Evolutionary conservation across 2,329 filamentous ascomycete genomes (phyloP).

Genomic region (Cercospora sp.): DNA sequence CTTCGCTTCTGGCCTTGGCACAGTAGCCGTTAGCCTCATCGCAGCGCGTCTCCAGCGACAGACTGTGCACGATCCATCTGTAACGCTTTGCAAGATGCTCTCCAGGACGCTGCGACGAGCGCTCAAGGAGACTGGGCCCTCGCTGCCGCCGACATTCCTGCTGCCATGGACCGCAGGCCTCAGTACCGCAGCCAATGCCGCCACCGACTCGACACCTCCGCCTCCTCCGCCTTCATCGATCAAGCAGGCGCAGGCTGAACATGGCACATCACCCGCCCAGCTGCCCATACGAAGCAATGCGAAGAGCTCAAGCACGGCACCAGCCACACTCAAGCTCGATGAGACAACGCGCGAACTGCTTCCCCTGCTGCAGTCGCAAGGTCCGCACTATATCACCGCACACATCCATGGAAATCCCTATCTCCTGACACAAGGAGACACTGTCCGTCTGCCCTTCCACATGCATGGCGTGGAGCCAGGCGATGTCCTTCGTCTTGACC

Average conservation of each 20-base stretch:
- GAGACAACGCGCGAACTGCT: constrained; percentile 63
- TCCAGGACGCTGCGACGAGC: constrained; percentile 62
- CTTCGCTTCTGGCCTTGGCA: neutral
- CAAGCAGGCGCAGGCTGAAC: neutral
- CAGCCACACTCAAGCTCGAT: constrained; percentile 47
- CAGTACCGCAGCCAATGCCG: constrained; percentile 39
- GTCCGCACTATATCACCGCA: constrained; percentile 73
- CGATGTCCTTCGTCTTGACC: constrained; percentile 83
- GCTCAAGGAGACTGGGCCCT: constrained; percentile 59
- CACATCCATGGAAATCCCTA: constrained; percentile 80
- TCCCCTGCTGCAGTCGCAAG: constrained; percentile 70
- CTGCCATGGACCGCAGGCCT: constrained; percentile 51
- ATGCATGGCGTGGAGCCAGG: constrained; percentile 62
- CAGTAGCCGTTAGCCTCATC: neutral
- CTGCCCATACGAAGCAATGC: neutral
- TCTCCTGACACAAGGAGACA: constrained; percentile 65
- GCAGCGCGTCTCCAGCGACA: neutral
- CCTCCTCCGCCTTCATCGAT: constrained; percentile 1
- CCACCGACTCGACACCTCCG: neutral
- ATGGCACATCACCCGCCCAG: neutral
- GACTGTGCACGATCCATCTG: neutral
- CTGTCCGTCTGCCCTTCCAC: constrained; percentile 51
- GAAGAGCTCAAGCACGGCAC: neutral
- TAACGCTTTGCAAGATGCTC: constrained; percentile 37
- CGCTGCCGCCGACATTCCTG: constrained; percentile 54